Evolutionary conservation across 768 basidiomycete genomes (phyloP).

Genomic region (Mycena polygramma): DNA sequence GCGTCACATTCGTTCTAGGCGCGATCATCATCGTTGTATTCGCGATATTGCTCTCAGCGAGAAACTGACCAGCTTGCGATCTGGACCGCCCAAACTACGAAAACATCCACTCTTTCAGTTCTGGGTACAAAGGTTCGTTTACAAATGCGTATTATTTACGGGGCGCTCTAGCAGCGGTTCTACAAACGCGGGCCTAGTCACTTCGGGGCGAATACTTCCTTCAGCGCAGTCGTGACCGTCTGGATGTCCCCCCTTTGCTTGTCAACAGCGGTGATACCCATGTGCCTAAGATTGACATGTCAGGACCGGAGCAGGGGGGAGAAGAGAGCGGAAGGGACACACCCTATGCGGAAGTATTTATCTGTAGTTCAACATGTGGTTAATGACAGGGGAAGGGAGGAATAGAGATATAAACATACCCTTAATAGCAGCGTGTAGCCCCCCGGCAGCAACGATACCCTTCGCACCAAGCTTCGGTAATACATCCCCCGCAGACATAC

Average conservation of each 20-base stretch:
- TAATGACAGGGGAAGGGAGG: background rate
- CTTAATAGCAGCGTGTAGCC: slow-evolving; percentile 87
- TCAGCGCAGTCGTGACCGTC: slow-evolving; percentile 74
- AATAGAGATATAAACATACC: slow-evolving; percentile 55
- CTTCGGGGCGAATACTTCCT: slow-evolving; percentile 60
- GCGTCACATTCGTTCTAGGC: slow-evolving; percentile 48
- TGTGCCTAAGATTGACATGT: slow-evolving; percentile 67
- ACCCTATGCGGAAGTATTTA: slow-evolving; percentile 94
- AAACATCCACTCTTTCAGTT: too few relatives aligned
- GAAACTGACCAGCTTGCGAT: slow-evolving; percentile 7
- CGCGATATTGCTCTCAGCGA: slow-evolving; percentile 47
- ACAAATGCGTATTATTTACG: slow-evolving; percentile 26
- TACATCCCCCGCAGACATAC: slow-evolving; percentile 81
- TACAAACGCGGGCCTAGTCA: slow-evolving; percentile 2
- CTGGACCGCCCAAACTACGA: background rate
- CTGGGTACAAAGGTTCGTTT: background rate
- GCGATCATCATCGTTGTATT: slow-evolving; percentile 52
- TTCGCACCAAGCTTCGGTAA: slow-evolving; percentile 79
- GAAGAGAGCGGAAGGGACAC: slow-evolving; percentile 40
- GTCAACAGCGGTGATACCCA: slow-evolving; percentile 90
- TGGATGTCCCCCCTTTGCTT: slow-evolving; percentile 80
- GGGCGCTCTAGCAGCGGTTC: slow-evolving; percentile 1
- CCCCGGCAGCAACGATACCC: slow-evolving; percentile 88
- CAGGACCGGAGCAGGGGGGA: slow-evolving; percentile 10
- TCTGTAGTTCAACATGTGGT: slow-evolving; percentile 54